Evolutionary conservation across 129 eudicot species (phyloP).

Genomic region (carrot (Daucus carota)): DH1_v3.0 NC_030387.2:10271501-10272000

Average conservation of each 20-base stretch:
- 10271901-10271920: neutral
- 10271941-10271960: constrained; percentile 20
- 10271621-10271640: no score
- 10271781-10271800: neutral
- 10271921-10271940: constrained; percentile 4
- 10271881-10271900: constrained; percentile 1
- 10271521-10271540: neutral
- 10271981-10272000: constrained; percentile 25
- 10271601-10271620: no score
- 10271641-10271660: no score
- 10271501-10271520: no score
- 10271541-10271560: neutral
- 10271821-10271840: constrained; percentile 6
- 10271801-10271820: neutral
- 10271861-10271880: constrained; percentile 8
- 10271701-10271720: neutral
- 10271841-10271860: constrained; percentile 1
- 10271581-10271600: no score
- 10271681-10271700: no score
- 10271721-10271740: neutral
- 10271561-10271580: neutral
- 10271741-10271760: no score
- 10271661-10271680: no score
- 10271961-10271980: constrained; percentile 23
- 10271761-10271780: neutral